Evolutionary conservation across 2,329 filamentous ascomycete species (phyloP), one percentile per base, ranked within the genome.

Genomic region (Elsinoe arachidis): DNA sequence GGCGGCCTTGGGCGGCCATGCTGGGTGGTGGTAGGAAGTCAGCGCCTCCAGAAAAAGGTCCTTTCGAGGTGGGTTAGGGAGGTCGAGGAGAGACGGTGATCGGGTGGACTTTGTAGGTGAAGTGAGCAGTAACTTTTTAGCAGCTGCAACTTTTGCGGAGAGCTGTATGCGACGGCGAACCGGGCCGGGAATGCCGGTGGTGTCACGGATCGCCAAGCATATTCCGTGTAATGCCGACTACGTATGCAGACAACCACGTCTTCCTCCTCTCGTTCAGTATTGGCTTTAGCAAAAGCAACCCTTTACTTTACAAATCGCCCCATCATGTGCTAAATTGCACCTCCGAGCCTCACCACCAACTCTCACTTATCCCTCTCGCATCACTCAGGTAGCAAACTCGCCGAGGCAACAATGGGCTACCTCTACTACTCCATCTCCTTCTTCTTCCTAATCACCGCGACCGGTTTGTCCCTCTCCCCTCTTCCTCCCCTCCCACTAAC

Each of bases 371-470:
- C n/a, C 6, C 41, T 35, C 51, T n/a, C 10, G 12, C 9, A 30
- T 30, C 26, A 30, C 3, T 9, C 26, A 30, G 7, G 26, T 9
- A 9, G 26, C 26, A 30, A 7, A 30, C 26, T 9, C 7, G 3
- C 10, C 26, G 23, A 51, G 37, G 53, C 59, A 58, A 58, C 66
- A 64, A 95, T 95, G 89, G 79, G 76, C 61, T 93, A 91, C 76
- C 70, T 95, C 62, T 82, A 95, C 74, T 95, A 90, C 76, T 84
- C 82, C 65, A 71, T 91, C 62, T 83, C 82, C 67, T 80, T 96
- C 70, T 72, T 86, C 64, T 79, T 87, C 68, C 78, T 96, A 66
- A 68, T 91, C 64, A 67, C 80, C 63, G 86, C 84, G 59, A 93
- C 89, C 57, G 75, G 85, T 87, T 77, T 60, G 75, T 67, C 55